Evolutionary conservation across 768 basidiomycete genomes (phyloP), one percentile per base, ranked within the genome.

Genomic region (Podaxis rugospora): DNA sequence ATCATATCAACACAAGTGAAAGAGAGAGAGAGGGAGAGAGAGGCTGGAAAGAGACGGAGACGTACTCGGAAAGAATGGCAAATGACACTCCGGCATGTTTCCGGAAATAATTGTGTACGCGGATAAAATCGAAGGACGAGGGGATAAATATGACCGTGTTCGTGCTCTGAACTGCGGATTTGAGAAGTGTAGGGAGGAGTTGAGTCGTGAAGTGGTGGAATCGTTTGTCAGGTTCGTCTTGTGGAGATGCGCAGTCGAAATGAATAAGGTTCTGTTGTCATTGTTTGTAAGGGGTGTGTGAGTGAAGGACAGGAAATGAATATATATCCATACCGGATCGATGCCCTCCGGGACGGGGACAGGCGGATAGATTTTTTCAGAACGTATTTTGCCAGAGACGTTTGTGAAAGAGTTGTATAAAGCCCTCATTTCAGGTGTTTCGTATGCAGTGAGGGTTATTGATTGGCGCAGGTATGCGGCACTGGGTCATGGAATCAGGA

Each of bases 51-150:
- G 21, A 23, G 1, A 50, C 47, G 18, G 5, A 68, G 57, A 28
- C 85, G 66, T 69, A 97, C 92, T 99, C 97, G 2, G 95, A 97
- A 52, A 99, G 84, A 27, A 95, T 85, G 3, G 90, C 75, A 70
- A 90, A 96, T 1, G 86, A 83, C 36, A 92, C 79, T 14, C 85
- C 83, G 10, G 81, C 77, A 61, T 82, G 76, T 72, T 91, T 93
- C 57, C 86, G 83, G 76, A 98, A 87, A 73, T 92, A 80, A 62
- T 95, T 94, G 62, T 91, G 89, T 7, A 99, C 80, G 21, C 94
- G 85, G 60, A 98, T 92, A 70, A 95, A 98, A 74, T 98, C 97
- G 70, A 96, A 95, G 55, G 95, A 98, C 0, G 93, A 95, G 0
- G 97, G 95, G 16, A 99, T 78, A 70, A 98, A 92, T 64, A 98